Conservation (phyloP, 345 rosid species). For the Salix viminalis region DNA sequence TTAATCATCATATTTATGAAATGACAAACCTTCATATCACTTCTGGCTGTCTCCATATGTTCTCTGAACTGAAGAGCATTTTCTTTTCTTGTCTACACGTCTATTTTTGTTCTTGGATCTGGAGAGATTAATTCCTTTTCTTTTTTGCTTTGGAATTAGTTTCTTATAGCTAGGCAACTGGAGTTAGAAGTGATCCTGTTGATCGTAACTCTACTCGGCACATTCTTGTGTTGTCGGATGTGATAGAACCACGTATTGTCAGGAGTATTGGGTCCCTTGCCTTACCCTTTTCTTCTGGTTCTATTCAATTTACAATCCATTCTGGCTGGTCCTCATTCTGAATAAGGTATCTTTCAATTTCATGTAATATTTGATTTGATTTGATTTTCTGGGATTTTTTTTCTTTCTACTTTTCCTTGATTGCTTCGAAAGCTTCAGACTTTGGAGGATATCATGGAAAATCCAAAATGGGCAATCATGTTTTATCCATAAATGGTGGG, state of each 20-base stretch:
- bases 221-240: slow-evolving; percentile 4
- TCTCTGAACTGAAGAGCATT: slow-evolving; percentile 22
- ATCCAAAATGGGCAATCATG: slow-evolving; percentile 20
- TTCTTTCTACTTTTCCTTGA: slow-evolving; percentile 14
- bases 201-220: slow-evolving; percentile 13
- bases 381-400: slow-evolving; percentile 22
- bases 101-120: slow-evolving; percentile 48
- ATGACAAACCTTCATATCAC: slow-evolving; percentile 27
- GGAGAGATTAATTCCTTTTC: slow-evolving; percentile 37
- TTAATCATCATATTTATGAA: neutral
- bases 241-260: neutral
- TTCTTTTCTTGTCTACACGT: neutral
- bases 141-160: slow-evolving; percentile 19
- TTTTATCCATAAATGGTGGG: slow-evolving; percentile 1
- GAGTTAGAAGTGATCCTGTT: slow-evolving; percentile 4
- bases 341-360: slow-evolving; percentile 2
- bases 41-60: slow-evolving; percentile 36
- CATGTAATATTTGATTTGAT: slow-evolving; percentile 7
- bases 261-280: slow-evolving; percentile 26
- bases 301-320: slow-evolving; percentile 9
- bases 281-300: slow-evolving; percentile 13
- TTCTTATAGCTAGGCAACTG: slow-evolving; percentile 8
- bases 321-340: slow-evolving; percentile 13
- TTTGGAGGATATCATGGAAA: slow-evolving; percentile 25
- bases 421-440: slow-evolving; percentile 17